Conservation (phyloP, 176 grass and related monocot genomes). For the Carex kokanica region DNA sequence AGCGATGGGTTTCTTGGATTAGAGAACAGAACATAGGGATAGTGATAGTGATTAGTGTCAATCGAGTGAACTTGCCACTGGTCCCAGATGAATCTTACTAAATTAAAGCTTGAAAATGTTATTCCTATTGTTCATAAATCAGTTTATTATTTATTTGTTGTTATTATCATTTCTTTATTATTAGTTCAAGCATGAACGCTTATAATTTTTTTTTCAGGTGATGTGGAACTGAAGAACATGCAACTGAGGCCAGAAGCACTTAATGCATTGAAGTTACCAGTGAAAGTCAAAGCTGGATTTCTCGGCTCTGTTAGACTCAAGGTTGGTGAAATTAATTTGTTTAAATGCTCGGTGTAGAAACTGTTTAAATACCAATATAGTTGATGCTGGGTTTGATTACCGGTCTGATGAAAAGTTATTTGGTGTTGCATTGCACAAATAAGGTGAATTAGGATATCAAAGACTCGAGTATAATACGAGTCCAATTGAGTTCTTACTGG, state of each 20-base stretch:
- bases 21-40: neutral
- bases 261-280: constrained; percentile 90
- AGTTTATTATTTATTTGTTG: neutral
- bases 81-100: neutral
- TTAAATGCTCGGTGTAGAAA: constrained; percentile 12
- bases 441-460: neutral
- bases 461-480: neutral
- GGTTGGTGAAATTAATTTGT: constrained; percentile 40
- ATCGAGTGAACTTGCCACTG: neutral
- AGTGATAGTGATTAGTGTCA: neutral
- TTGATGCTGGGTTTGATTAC: neutral
- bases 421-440: neutral
- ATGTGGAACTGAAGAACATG: constrained; percentile 94
- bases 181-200: neutral
- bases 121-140: neutral
- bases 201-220: constrained; percentile 36
- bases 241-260: constrained; percentile 91
- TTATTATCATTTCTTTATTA: constrained; percentile 2
- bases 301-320: constrained; percentile 95
- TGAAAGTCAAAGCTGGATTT: constrained; percentile 95
- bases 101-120: constrained; percentile 6
- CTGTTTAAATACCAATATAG: neutral
- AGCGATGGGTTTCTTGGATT: neutral
- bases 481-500: neutral
- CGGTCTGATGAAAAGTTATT: neutral